Percentiles rank a stretch among this genome's conserved stretches.
These are phyloP conservation scores for Colletotrichum sp. DNA, from an alignment of 2,329 filamentous ascomycete genomes.

Conservation along the genomic window DNA sequence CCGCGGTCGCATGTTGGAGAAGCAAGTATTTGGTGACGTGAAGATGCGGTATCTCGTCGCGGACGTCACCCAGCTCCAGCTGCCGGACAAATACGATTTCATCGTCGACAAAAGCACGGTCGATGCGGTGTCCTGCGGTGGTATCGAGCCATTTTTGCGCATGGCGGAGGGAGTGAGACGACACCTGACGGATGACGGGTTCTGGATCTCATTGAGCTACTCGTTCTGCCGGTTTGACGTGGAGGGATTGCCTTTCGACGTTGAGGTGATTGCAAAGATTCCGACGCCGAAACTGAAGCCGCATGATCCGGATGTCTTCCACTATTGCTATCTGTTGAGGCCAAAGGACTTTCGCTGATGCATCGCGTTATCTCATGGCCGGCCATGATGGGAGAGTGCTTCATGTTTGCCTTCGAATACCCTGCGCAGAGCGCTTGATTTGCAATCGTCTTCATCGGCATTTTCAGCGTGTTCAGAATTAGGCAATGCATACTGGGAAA, in stretches of 20 bases:
- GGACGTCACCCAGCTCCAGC: conserved; percentile 46
- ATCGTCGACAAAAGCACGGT: conserved; percentile 56
- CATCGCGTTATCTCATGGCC: neutral
- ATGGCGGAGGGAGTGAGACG: conserved; percentile 43
- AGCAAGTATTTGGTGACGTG: conserved; percentile 47
- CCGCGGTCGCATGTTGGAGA: conserved; percentile 46
- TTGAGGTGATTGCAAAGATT: conserved; percentile 46
- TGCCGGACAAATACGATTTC: conserved; percentile 39
- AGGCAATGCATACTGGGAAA: neutral
- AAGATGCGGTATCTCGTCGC: conserved; percentile 47
- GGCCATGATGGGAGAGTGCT: neutral
- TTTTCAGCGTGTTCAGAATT: rapidly evolving
- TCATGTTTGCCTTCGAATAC: neutral
- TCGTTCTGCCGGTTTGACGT: conserved; percentile 46
- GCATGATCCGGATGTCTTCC: conserved; percentile 51
- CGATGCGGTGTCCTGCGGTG: conserved; percentile 54
- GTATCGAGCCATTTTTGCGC: conserved; percentile 36
- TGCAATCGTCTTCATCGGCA: neutral
- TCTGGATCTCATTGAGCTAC: conserved; percentile 56
- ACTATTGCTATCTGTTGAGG: conserved; percentile 50
- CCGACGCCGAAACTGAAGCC: conserved; percentile 42
- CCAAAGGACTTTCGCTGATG: conserved; percentile 24
- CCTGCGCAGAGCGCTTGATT: neutral
- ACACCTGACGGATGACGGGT: conserved; percentile 38
- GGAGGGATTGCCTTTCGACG: conserved; percentile 42